Conservation (phyloP, 228 moss, liverwort and hornwort species). For the Sphagnum magellanicum region DNA sequence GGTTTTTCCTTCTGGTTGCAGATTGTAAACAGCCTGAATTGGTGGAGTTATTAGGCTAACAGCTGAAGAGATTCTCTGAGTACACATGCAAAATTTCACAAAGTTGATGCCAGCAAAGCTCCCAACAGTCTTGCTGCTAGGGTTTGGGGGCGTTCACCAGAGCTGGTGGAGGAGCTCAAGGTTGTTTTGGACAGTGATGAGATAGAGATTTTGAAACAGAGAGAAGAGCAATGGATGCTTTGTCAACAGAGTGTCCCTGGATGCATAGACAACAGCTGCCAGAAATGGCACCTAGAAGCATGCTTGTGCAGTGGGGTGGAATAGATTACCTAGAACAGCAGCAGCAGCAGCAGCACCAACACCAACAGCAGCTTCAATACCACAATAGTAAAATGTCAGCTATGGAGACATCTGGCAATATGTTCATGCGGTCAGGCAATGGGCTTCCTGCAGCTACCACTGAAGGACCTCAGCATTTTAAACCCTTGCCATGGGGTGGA, state of each 20-base stretch:
- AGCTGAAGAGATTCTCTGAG: too few species aligned
- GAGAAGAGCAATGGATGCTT: background rate
- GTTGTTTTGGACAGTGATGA: too few species aligned
- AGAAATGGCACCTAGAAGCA: background rate
- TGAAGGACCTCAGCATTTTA: conserved; percentile 4
- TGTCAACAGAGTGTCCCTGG: background rate
- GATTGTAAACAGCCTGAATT: too few species aligned
- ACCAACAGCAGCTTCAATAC: background rate
- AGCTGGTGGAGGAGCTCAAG: too few species aligned
- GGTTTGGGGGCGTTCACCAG: too few species aligned
- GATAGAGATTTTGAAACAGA: too few species aligned
- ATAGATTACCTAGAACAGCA: background rate
- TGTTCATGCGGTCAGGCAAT: conserved; percentile 17
- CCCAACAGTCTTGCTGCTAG: too few species aligned
- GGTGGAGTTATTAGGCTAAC: too few species aligned
- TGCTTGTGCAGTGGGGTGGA: background rate
- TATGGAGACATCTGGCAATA: conserved; percentile 17
- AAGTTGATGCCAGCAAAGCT: too few species aligned
- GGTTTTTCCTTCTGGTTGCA: too few species aligned
- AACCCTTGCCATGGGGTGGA: conserved; percentile 12
- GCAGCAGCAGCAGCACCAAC: background rate
- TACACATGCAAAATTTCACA: too few species aligned
- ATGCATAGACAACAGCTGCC: background rate
- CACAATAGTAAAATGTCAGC: conserved; percentile 14
- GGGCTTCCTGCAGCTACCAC: conserved; percentile 5